A percentile compares a stretch with the other conserved stretches of the same genome.
Evolutionary conservation across 331 rosid species (phyloP).

Genomic region (Acacia concinna): DNA sequence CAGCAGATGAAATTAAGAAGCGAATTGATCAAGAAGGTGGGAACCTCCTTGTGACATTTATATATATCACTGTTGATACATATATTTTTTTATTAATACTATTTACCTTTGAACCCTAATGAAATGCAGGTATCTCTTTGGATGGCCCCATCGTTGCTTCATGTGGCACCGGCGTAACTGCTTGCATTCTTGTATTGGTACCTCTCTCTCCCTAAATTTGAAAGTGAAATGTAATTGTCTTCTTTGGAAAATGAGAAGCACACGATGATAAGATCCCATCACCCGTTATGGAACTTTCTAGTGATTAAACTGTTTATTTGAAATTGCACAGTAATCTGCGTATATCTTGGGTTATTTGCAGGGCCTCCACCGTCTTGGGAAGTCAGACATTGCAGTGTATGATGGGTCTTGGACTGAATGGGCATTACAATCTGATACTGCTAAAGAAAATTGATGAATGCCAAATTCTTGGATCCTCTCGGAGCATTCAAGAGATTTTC

Average conservation of each 20-base stretch:
- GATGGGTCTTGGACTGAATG: slow-evolving; percentile 99
- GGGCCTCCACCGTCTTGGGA: slow-evolving; percentile 95
- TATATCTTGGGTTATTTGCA: slow-evolving; percentile 5
- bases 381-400: slow-evolving; percentile 67
- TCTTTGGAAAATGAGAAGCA: not conserved
- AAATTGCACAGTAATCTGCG: not conserved
- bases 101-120: slow-evolving; percentile 2
- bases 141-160: slow-evolving; percentile 67
- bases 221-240: not conserved
- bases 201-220: slow-evolving; percentile 22
- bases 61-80: not conserved
- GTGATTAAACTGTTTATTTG: too few relatives aligned
- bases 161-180: slow-evolving; percentile 93
- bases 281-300: too few relatives aligned
- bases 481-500: not conserved
- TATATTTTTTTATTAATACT: not conserved
- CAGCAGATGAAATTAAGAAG: slow-evolving; percentile 68
- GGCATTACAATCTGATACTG: slow-evolving; percentile 80
- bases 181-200: slow-evolving; percentile 92
- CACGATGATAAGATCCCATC: too few relatives aligned
- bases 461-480: not conserved
- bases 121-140: slow-evolving; percentile 70
- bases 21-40: slow-evolving; percentile 72
- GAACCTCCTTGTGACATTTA: slow-evolving; percentile 11
- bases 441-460: slow-evolving; percentile 46